phyloP scores from a whole-genome alignment of 495 filamentous ascomycete species.

The Collariella sp. region DNA sequence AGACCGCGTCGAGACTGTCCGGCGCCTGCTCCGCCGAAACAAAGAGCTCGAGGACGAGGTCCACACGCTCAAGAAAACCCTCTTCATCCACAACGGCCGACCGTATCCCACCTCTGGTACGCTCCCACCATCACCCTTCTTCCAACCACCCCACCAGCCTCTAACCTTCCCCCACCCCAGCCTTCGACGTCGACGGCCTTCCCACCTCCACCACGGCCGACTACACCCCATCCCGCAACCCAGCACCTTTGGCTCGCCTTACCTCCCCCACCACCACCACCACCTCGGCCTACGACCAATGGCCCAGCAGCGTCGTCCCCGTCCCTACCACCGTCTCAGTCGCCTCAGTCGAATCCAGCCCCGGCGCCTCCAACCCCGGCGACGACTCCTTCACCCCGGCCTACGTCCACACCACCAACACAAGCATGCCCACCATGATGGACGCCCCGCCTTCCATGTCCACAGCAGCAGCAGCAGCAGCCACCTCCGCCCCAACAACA shows the following conservation, averaged over 20 bases:
- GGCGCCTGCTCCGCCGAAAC: conserved; percentile 30
- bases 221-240: conserved; percentile 7
- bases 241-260: conserved; percentile 18
- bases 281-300: conserved; percentile 23
- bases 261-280: conserved; percentile 30
- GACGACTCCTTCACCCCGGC: conserved; percentile 33
- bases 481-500: not conserved
- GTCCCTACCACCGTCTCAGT: conserved; percentile 17
- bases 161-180: conserved; percentile 13
- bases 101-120: conserved; percentile 19
- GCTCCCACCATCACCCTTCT: not conserved
- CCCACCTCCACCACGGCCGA: conserved; percentile 11
- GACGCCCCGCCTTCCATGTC: conserved; percentile 16
- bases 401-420: conserved; percentile 34
- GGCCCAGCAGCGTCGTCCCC: conserved; percentile 24
- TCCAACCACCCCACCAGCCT: not conserved
- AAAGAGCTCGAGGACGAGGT: conserved; percentile 34
- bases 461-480: too few relatives aligned
- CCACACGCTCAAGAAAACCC: conserved; percentile 20
- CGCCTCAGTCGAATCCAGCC: conserved; percentile 35
- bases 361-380: conserved; percentile 30
- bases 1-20: conserved; percentile 29
- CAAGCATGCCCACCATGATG: conserved; percentile 32
- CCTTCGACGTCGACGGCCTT: conserved; percentile 13
- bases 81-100: conserved; percentile 17